Base-by-base conservation (phyloP, 805 yeast species). In the Barnettozyma siamensis region DNA sequence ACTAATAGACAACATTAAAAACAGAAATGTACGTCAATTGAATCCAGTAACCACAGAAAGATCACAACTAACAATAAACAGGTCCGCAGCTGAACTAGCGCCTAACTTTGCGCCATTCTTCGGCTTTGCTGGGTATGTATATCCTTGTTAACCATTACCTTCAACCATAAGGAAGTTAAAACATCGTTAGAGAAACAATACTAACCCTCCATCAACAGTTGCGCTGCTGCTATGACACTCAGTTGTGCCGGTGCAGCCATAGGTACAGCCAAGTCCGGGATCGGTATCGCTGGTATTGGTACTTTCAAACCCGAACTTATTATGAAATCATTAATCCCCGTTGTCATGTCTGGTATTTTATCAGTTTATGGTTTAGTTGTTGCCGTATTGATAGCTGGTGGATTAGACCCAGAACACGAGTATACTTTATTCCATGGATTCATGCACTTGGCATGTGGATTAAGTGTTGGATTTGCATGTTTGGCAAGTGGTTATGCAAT, bases 171-270 rank as follows among this genome's bases (percentile, higher is more conserved):
- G n/a, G n/a, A n/a, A n/a, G n/a, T n/a, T n/a, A n/a, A n/a, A n/a
- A n/a, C n/a, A n/a, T n/a, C n/a, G n/a, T n/a, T n/a, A 19, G 15
- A 15, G 27, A 23, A 7, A 23, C 35, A 35, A 31, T 34, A 39
- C 42, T 47, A 42, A 44, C 45, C 21, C 19, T 6, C 10, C 12
- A 26, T 28, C 30, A 30, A 15, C 33, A 66, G 75, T 35, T 89
- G 98, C 67, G 88, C 93, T 7, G 82, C 88, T 35, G 95, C 96
- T 38, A 86, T 88, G 86, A 76, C 87, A 19, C 70, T 91, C 44
- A 82, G 94, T 43, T 87, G 96, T 59, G 82, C 91, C n/a, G 99
- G 99, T 48, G 98, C 99, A 5, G 98, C 98, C 46, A 82, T 88
- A 52, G 99, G 99, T 44, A 91, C 98, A 3, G 98, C 98, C 47